phyloP scores from a whole-genome alignment of 139 green algal genomes.

The Chlorella sp. region DNA sequence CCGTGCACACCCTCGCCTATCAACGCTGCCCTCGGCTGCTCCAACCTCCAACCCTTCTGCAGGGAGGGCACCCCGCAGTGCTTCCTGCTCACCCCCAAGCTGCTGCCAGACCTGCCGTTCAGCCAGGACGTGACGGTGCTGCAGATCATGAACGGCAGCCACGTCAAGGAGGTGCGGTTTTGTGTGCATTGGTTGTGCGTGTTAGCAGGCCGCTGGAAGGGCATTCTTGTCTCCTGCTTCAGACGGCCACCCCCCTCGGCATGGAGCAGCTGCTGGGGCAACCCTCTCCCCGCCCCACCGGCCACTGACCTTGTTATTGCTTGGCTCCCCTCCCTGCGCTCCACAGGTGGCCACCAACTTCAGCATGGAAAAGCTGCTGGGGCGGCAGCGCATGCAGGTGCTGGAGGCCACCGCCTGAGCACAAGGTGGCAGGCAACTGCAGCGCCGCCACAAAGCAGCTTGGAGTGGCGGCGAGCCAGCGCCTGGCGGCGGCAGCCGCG shows the following conservation, averaged over 20 bases:
- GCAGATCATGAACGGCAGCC: constrained; percentile 84
- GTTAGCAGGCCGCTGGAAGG: not conserved
- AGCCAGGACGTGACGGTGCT: constrained; percentile 72
- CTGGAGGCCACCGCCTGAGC: constrained; percentile 7
- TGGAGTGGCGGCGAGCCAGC: too few relatives aligned
- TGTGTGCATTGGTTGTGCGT: too few relatives aligned
- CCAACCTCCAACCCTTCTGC: not conserved
- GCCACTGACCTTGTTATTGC: not conserved
- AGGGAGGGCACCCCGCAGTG: constrained; percentile 82
- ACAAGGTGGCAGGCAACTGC: too few relatives aligned
- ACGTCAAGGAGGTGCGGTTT: constrained; percentile 45
- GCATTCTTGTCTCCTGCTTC: not conserved
- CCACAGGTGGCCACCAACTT: constrained; percentile 5
- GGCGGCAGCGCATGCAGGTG: constrained; percentile 8
- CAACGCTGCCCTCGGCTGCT: too few relatives aligned
- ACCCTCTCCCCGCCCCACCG: not conserved
- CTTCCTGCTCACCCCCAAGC: constrained; percentile 98
- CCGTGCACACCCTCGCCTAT: too few relatives aligned
- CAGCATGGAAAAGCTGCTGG: constrained; percentile 17
- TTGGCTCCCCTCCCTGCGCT: not conserved
- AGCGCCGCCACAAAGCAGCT: too few relatives aligned
- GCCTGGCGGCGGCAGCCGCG: too few relatives aligned
- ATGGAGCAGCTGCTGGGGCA: not conserved
- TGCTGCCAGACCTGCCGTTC: constrained; percentile 92
- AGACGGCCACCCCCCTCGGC: not conserved